Percentiles rank a stretch among this genome's conserved stretches.
These are phyloP conservation scores for Byssothecium circinans DNA, from an alignment of 2,329 filamentous ascomycete species.

Conservation along the genomic window DNA sequence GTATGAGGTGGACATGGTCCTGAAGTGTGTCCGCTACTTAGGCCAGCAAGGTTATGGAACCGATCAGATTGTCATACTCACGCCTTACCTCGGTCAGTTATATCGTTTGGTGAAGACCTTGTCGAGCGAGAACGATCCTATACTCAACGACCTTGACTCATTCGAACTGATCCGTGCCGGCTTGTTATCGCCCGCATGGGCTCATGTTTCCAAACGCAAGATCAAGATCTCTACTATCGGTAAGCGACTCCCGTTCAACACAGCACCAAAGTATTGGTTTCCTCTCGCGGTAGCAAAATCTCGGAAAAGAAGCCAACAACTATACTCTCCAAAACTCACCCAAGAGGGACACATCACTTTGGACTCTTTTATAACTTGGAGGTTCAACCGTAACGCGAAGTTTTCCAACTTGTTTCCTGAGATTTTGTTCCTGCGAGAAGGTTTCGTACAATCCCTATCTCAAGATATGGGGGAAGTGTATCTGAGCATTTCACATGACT, in stretches of 20 bases:
- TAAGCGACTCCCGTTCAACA: conserved; percentile 41
- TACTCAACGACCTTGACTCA: conserved; percentile 70
- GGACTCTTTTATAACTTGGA: no score
- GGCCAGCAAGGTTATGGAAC: conserved; percentile 71
- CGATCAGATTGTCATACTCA: conserved; percentile 67
- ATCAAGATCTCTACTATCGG: conserved; percentile 71
- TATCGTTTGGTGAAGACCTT: conserved; percentile 59
- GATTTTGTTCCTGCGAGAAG: no score
- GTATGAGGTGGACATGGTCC: conserved; percentile 67
- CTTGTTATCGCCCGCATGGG: conserved; percentile 57
- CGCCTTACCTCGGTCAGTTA: conserved; percentile 72
- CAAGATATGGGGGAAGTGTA: no score
- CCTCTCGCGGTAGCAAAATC: no score
- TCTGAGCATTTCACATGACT: no score
- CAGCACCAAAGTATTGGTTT: no score
- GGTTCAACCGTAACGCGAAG: no score
- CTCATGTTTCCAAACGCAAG: conserved; percentile 54
- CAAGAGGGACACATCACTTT: no score
- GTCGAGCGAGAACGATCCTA: conserved; percentile 60
- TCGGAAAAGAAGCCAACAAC: no score
- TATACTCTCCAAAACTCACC: no score
- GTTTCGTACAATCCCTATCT: no score
- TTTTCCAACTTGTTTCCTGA: no score
- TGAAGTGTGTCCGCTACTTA: conserved; percentile 67
- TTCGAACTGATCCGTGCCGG: conserved; percentile 65